Evolutionary conservation across 345 rosid genomes (phyloP), one percentile per base, ranked within the genome.

Genomic region (Citrus inodora): DNA sequence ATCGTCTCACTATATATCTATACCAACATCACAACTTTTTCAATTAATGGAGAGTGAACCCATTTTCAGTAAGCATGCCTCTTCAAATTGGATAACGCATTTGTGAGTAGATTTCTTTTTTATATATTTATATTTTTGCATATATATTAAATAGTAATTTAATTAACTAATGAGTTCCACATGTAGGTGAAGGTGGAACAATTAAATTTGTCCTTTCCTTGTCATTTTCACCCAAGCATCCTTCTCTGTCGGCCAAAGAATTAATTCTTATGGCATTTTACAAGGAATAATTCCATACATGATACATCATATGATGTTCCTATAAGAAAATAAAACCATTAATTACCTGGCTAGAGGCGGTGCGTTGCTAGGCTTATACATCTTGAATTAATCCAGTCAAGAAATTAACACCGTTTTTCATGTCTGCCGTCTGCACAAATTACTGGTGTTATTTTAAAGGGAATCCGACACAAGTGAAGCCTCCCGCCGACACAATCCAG

Each of bases 201-300:
- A 53, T 53, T 53, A 17, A 17, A 53, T 53, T 53, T 40, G 56
- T 35, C 48, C 48, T 65, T 75, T 65, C 28, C 78, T 75, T 48
- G 71, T 3, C 71, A 75, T 75, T 75, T 65, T 65, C 30, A 42
- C 40, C 66, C 63, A 51, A 75, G 70, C 7, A 75, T 75, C 16
- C 71, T 64, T 51, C 62, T 6, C 10, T 1, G 46, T 1, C 2
- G n/a, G 25, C 56, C 17, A 27, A 74, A 74, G 59, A 61, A 63
- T 30, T 19, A 25, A 14, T 19, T 21, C 73, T 70, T 1, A 4
- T 27, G 28, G 24, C 75, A 71, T 28, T 38, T 46, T 71, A 28
- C 28, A 53, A 71, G 46, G 46, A 66, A 2, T 35, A 4, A 19
- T 7, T 32, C 19, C 37, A 5, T 25, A 3, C 37, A 7, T 66